phyloP scores from a whole-genome alignment of 345 rosid species.

The Gossypium arboreum region DNA sequence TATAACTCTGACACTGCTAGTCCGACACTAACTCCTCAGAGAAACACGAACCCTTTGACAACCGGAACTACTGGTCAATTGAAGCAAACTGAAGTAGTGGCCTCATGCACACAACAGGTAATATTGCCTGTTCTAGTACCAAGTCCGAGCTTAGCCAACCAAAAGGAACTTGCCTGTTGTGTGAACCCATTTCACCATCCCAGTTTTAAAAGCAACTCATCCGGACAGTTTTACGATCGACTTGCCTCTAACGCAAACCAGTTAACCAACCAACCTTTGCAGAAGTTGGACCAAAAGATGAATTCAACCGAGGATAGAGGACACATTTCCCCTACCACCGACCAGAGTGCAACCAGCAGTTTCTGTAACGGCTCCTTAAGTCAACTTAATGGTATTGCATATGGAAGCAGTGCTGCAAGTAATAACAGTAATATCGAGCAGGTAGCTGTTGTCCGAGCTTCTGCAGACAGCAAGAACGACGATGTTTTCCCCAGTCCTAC shows the following conservation, averaged over 20 bases:
- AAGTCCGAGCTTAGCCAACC: conserved; percentile 54
- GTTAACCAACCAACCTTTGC: conserved; percentile 27
- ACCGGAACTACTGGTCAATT: conserved; percentile 27
- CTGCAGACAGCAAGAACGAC: conserved; percentile 52
- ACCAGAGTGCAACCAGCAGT: conserved; percentile 62
- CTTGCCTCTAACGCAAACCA: conserved; percentile 34
- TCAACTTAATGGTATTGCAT: conserved; percentile 37
- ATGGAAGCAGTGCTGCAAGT: conserved; percentile 46
- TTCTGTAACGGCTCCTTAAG: conserved; percentile 47
- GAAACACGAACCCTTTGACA: conserved; percentile 33
- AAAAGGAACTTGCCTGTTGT: conserved; percentile 39
- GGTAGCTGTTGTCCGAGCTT: conserved; percentile 27
- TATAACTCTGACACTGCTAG: conserved; percentile 33
- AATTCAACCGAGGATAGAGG: conserved; percentile 50
- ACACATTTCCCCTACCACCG: conserved; percentile 44
- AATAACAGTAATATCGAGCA: conserved; percentile 44
- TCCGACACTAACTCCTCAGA: conserved; percentile 41
- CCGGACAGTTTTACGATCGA: conserved; percentile 35
- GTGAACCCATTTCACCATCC: conserved; percentile 37
- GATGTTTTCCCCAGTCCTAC: conserved; percentile 30
- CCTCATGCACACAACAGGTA: conserved; percentile 38
- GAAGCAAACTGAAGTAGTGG: conserved; percentile 36
- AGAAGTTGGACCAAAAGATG: conserved; percentile 30
- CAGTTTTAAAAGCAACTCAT: conserved; percentile 31
- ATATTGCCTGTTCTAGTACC: conserved; percentile 44